A percentile compares a stretch with the other conserved stretches of the same genome.
Evolutionary conservation across 2,329 filamentous ascomycete species (phyloP).

Genomic region (Claviceps maximensis): DNA sequence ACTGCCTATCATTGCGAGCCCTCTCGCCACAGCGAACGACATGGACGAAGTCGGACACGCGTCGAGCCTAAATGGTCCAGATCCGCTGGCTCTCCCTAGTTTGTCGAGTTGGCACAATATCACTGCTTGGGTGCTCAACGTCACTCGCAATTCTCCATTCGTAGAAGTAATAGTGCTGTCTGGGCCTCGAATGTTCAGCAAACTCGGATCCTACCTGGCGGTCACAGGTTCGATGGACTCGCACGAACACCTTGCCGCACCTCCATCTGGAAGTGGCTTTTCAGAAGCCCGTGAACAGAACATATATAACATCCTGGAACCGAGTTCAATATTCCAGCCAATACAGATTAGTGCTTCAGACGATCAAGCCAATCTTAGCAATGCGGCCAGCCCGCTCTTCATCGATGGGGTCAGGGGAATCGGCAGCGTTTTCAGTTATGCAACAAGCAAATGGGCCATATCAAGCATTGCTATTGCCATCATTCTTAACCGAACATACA

Average conservation of each 20-base stretch:
- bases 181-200: conserved; percentile 56
- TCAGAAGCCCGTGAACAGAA: conserved; percentile 13
- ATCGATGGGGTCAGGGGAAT: conserved; percentile 54
- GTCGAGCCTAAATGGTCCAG: background rate
- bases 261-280: conserved; percentile 11
- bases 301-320: conserved; percentile 19
- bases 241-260: conserved; percentile 22
- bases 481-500: conserved; percentile 78
- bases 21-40: background rate
- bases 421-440: conserved; percentile 78
- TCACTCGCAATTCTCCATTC: conserved; percentile 48
- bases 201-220: conserved; percentile 50
- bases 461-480: conserved; percentile 78
- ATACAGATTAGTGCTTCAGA: background rate
- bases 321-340: conserved; percentile 4
- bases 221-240: conserved; percentile 47
- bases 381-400: conserved; percentile 33
- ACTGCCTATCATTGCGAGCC: background rate
- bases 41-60: conserved; percentile 2
- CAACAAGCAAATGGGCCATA: conserved; percentile 85
- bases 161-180: conserved; percentile 56
- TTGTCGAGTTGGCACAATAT: conserved; percentile 36
- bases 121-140: conserved; percentile 43
- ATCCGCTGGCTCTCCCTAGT: conserved; percentile 10
- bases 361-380: conserved; percentile 5